Base-by-base conservation (phyloP, 2,329 filamentous ascomycete species). In the Colletotrichum viniferum region DNA sequence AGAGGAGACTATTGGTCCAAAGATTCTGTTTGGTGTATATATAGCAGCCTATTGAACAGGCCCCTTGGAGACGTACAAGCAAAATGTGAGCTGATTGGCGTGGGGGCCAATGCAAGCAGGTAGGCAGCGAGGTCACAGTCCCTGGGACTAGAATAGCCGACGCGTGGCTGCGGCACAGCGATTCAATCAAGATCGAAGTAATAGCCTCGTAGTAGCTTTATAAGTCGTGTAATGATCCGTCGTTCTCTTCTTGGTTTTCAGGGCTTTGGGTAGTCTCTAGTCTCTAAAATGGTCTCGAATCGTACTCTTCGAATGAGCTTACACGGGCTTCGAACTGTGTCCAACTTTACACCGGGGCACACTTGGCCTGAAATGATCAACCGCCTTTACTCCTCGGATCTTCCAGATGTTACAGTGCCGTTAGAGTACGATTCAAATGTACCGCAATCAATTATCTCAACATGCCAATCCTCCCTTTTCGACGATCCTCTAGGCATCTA, bases 1-100 rank as follows among this genome's bases (percentile, higher is more conserved):
- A 12, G 82, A 84, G 56, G 83, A 81, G 75, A 83, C 85, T 28
- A 43, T 48, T 24, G 14, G 38, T 28, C 26, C 21, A 64, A 4
- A 24, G 5, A 16, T n/a, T n/a, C 4, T 52, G 43, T 52, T 52
- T 3, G 3, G n/a, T 52, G n/a, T 52, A 13, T 7, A 48, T 48
- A 21, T 48, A 52, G 43, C 43, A 12, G 43, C n/a, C 43, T 52
- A 52, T 52, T 48, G 43, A 48, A 2, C 5, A 48, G 43, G 43
- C 18, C 9, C 43, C 5, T n/a, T 48, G 43, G 5, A 48, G 18
- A 3, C 18, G 3, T 21, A 48, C 43, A 48, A 48, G 5, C 10
- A 48, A 21, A 0, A 48, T 48, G 43, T 48, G 43, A 48, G 43
- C 43, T 48, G 43, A 48, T 21, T 48, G 5, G 43, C 43, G 43